A percentile compares a stretch with the other conserved stretches of the same genome.
phyloP scores from a whole-genome alignment of 208 protist species.

The Acanthamoeba triangularis region DNA sequence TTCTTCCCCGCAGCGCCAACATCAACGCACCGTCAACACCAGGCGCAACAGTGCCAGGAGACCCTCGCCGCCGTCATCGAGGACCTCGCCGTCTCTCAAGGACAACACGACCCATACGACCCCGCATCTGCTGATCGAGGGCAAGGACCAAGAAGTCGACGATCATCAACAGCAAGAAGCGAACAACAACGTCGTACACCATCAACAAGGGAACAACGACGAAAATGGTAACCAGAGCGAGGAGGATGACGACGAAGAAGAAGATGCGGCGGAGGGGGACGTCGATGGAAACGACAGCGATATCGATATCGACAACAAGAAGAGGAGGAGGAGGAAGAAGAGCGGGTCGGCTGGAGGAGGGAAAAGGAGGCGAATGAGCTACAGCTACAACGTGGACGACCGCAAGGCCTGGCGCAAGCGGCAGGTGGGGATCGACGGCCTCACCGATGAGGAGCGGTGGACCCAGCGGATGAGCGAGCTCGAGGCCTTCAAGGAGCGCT shows the following conservation, averaged over 20 bases:
- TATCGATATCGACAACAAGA: background rate
- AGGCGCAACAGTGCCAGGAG: background rate
- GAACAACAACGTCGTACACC: background rate
- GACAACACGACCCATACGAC: background rate
- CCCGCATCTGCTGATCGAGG: background rate
- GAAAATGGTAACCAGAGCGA: background rate
- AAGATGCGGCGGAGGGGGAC: background rate
- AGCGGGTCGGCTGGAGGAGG: background rate
- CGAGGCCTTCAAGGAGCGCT: conserved; percentile 31
- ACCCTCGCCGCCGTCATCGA: background rate
- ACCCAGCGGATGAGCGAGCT: conserved; percentile 44
- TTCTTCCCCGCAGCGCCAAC: background rate
- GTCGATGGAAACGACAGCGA: background rate
- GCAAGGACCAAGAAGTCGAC: conserved; percentile 7
- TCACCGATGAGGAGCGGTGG: conserved; percentile 54
- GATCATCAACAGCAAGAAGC: background rate
- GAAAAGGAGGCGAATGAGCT: conserved; percentile 6
- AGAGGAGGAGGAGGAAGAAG: background rate
- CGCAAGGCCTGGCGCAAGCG: conserved; percentile 59
- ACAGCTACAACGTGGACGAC: conserved; percentile 58
- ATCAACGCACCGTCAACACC: background rate
- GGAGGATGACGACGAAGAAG: background rate
- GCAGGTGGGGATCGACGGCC: conserved; percentile 33
- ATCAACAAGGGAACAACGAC: background rate
- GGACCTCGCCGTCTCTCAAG: background rate